These are phyloP conservation scores for Colletotrichum filicis DNA, from an alignment of 2,329 filamentous ascomycete genomes.

Conservation along the genomic window DNA sequence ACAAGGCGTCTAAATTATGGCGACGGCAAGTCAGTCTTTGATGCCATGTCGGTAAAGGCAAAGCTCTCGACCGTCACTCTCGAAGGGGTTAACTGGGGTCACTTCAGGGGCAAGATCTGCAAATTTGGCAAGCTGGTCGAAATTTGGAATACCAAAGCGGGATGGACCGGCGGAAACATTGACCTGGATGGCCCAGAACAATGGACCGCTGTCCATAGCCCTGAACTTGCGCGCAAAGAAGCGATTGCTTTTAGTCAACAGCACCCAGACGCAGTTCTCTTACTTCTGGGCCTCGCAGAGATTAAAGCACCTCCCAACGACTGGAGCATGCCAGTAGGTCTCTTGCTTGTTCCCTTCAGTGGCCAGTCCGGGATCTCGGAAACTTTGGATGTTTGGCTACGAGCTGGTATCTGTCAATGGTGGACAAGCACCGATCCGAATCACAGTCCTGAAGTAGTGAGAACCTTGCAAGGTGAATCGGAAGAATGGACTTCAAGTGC, in stretches of 20 bases:
- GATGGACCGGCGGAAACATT: neutral
- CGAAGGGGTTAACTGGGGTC: neutral
- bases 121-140: neutral
- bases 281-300: neutral
- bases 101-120: neutral
- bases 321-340: neutral
- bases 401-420: neutral
- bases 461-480: neutral
- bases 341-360: neutral
- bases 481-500: neutral
- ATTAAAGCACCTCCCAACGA: neutral
- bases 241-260: neutral
- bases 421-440: neutral
- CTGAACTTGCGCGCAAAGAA: neutral
- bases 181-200: neutral
- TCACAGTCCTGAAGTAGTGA: neutral
- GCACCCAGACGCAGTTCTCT: neutral
- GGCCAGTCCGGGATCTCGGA: neutral
- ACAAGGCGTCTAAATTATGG: neutral
- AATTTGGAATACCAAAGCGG: neutral
- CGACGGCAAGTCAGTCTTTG: neutral
- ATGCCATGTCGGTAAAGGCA: neutral
- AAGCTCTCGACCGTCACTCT: neutral
- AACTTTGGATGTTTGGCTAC: neutral
- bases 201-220: neutral